phyloP scores from a whole-genome alignment of 2,329 filamentous ascomycete species.

The Exophiala viscosa region DNA sequence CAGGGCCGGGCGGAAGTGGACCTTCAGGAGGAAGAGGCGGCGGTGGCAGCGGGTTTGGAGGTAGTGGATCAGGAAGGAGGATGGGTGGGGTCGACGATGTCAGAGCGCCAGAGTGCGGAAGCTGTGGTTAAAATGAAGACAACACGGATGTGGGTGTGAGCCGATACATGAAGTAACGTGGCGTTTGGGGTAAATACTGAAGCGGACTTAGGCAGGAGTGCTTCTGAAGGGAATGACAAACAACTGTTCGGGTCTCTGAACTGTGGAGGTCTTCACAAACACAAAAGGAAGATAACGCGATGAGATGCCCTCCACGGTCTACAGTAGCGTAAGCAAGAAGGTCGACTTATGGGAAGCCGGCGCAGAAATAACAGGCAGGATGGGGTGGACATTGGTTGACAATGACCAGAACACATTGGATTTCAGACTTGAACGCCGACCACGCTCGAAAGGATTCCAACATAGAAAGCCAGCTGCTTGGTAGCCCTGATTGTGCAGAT shows the following conservation, averaged over 20 bases:
- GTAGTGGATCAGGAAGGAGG: conserved; percentile 35
- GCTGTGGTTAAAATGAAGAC: conserved; percentile 36
- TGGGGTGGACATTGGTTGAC: conserved; percentile 11
- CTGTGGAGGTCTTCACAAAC: no score
- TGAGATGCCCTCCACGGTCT: no score
- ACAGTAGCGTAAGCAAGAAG: no score
- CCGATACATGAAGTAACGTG: neutral
- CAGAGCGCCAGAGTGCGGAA: conserved; percentile 46
- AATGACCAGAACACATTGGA: conserved; percentile 1
- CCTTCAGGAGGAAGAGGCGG: conserved; percentile 24
- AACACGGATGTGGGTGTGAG: neutral
- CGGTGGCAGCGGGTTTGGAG: conserved; percentile 32
- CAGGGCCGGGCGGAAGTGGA: conserved; percentile 30
- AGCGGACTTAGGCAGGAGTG: no score
- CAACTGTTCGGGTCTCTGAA: no score
- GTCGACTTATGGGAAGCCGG: no score
- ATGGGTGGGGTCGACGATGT: conserved; percentile 48
- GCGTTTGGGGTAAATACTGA: neutral
- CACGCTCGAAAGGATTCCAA: neutral
- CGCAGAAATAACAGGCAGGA: no score
- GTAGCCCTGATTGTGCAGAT: neutral
- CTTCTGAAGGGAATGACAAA: no score
- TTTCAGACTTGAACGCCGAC: neutral
- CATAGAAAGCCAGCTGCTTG: no score
- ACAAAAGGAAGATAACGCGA: no score